Conservation (phyloP, 345 rosid species). For the Aquilaria malaccensis region DNA sequence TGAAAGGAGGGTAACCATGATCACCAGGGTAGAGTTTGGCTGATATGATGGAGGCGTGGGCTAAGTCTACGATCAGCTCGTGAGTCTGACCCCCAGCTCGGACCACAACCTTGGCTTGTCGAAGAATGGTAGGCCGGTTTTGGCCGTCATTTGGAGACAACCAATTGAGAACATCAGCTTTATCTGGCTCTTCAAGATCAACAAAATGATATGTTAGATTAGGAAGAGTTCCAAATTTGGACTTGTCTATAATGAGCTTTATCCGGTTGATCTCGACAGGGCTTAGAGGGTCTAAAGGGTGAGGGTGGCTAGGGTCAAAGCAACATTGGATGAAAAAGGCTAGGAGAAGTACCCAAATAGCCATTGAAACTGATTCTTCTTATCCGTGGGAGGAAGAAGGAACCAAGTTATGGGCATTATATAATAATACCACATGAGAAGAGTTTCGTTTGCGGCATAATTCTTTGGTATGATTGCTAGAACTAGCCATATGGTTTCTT, state of each 20-base stretch:
- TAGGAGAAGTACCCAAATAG: slow-evolving; percentile 19
- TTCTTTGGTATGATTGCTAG: not conserved
- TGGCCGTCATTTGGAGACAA: slow-evolving; percentile 17
- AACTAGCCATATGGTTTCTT: not conserved
- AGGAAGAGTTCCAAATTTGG: slow-evolving; percentile 24
- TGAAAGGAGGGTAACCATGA: slow-evolving; percentile 57
- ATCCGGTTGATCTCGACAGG: slow-evolving; percentile 50
- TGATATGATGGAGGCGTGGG: slow-evolving; percentile 20
- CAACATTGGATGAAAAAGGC: slow-evolving; percentile 25
- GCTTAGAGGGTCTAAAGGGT: slow-evolving; percentile 66
- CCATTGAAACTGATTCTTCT: slow-evolving; percentile 27
- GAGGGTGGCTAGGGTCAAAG: slow-evolving; percentile 23
- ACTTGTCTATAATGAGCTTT: slow-evolving; percentile 32
- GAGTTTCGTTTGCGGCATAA: too few relatives aligned
- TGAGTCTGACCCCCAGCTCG: slow-evolving; percentile 42
- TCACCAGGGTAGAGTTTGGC: slow-evolving; percentile 28
- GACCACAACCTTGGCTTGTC: slow-evolving; percentile 50
- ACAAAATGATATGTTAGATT: slow-evolving; percentile 56
- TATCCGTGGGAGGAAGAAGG: not conserved
- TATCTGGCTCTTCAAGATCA: slow-evolving; percentile 72
- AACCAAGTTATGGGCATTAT: slow-evolving; percentile 8
- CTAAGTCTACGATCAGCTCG: slow-evolving; percentile 49
- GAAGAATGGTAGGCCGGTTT: slow-evolving; percentile 18
- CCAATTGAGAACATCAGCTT: slow-evolving; percentile 49
- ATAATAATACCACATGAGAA: not conserved